Percentiles rank a stretch among this genome's conserved stretches.
Conservation (phyloP, 257 asterid genomes). For the Fraxinus cuspidata region DNA sequence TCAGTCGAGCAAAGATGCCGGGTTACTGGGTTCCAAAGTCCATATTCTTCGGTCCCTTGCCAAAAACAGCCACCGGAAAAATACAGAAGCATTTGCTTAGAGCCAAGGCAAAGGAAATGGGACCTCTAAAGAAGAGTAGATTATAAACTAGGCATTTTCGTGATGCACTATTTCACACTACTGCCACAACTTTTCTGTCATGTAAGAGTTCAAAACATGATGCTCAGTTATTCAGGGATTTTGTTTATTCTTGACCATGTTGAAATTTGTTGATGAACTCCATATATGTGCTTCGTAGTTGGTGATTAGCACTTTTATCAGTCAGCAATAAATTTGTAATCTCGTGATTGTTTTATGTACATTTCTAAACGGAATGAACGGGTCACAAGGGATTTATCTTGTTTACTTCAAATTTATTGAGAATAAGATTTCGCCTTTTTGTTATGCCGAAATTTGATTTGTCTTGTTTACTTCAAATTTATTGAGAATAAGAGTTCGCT, state of each 20-base stretch:
- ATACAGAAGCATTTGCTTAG: conserved; percentile 11
- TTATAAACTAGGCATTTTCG: not conserved
- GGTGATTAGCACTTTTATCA: too few relatives aligned
- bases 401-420: too few relatives aligned
- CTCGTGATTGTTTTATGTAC: too few relatives aligned
- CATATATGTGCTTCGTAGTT: not conserved
- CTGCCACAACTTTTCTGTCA: not conserved
- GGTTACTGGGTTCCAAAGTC: conserved; percentile 85
- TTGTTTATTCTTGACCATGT: not conserved
- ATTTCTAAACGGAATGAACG: too few relatives aligned
- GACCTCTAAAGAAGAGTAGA: conserved; percentile 21
- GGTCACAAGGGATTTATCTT: too few relatives aligned
- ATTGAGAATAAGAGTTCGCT: too few relatives aligned
- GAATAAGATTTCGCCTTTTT: too few relatives aligned
- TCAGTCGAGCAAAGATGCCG: conserved; percentile 77
- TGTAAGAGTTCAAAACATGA: not conserved
- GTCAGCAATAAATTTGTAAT: too few relatives aligned
- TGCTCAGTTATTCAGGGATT: not conserved
- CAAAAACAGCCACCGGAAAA: conserved; percentile 17
- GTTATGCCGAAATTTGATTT: too few relatives aligned
- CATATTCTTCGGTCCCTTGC: conserved; percentile 35
- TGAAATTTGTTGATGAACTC: not conserved
- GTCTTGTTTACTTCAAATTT: too few relatives aligned
- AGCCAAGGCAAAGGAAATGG: conserved; percentile 20
- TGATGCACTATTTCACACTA: not conserved